Percentiles rank a stretch among this genome's conserved stretches.
phyloP scores from a whole-genome alignment of 805 yeast genomes.

The Tetrapisispora pingtungensis region DNA sequence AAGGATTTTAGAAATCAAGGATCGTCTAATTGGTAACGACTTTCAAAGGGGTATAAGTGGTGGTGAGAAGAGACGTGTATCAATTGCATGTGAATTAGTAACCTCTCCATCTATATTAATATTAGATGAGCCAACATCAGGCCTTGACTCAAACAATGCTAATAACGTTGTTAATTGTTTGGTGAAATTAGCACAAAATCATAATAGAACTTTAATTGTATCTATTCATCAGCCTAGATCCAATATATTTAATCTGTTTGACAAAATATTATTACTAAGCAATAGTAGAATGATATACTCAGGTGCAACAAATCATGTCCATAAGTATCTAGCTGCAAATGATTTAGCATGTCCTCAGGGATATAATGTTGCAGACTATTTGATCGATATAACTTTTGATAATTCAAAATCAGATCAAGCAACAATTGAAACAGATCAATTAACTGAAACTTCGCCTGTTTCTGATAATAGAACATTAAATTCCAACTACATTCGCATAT shows the following conservation, averaged over 20 bases:
- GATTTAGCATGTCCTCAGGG: slow-evolving; percentile 84
- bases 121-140: slow-evolving; percentile 91
- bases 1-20: slow-evolving; percentile 73
- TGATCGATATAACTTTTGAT: slow-evolving; percentile 82
- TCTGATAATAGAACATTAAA: background rate
- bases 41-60: slow-evolving; percentile 81
- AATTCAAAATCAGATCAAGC: background rate
- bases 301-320: slow-evolving; percentile 69
- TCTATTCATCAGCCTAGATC: slow-evolving; percentile 97
- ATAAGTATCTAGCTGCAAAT: slow-evolving; percentile 59
- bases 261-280: slow-evolving; percentile 67
- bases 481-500: background rate
- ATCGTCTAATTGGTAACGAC: slow-evolving; percentile 79
- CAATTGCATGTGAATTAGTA: slow-evolving; percentile 87
- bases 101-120: slow-evolving; percentile 79
- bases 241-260: slow-evolving; percentile 86
- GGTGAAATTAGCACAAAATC: slow-evolving; percentile 67
- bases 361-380: slow-evolving; percentile 86
- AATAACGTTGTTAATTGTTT: slow-evolving; percentile 80
- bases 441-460: background rate
- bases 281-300: slow-evolving; percentile 82
- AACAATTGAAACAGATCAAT: background rate
- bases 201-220: slow-evolving; percentile 78
- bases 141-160: slow-evolving; percentile 90
- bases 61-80: slow-evolving; percentile 80